Evolutionary conservation across 2,329 filamentous ascomycete genomes (phyloP).

Genomic region (Fusarium sacchari): DNA sequence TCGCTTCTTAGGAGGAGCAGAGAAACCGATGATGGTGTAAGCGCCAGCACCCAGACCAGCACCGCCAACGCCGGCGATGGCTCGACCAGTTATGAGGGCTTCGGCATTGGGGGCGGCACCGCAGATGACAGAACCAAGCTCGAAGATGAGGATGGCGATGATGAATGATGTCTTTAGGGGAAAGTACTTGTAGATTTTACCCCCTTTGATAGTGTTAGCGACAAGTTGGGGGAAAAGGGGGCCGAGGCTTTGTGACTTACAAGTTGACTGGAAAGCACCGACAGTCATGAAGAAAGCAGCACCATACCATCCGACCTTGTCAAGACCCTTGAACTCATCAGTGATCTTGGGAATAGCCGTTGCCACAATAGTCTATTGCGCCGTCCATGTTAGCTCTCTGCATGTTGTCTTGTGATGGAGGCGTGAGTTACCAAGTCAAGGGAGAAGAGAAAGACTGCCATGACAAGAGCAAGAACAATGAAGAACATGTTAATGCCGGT

Average conservation of each 20-base stretch:
- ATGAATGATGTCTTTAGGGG: slow-evolving; percentile 62
- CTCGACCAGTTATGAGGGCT: slow-evolving; percentile 62
- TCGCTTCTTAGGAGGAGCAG: slow-evolving; percentile 49
- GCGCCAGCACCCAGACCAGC: slow-evolving; percentile 61
- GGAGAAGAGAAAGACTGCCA: slow-evolving; percentile 61
- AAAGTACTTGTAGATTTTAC: slow-evolving; percentile 63
- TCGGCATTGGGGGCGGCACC: slow-evolving; percentile 57
- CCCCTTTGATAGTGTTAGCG: slow-evolving; percentile 48
- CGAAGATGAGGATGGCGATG: slow-evolving; percentile 60
- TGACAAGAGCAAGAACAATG: slow-evolving; percentile 58
- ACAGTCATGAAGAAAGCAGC: slow-evolving; percentile 63
- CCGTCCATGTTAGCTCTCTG: background rate
- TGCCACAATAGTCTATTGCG: slow-evolving; percentile 61
- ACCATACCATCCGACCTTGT: slow-evolving; percentile 69
- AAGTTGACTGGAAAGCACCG: slow-evolving; percentile 57
- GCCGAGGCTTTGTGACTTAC: slow-evolving; percentile 41
- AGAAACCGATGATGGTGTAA: slow-evolving; percentile 61
- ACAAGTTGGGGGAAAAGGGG: background rate
- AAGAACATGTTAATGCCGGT: slow-evolving; percentile 52
- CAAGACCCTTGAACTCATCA: slow-evolving; percentile 60
- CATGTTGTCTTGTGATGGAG: background rate
- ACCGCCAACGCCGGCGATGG: slow-evolving; percentile 58
- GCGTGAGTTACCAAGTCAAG: slow-evolving; percentile 55
- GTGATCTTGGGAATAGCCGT: slow-evolving; percentile 68
- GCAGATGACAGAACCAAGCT: slow-evolving; percentile 64